Evolutionary conservation across 2,329 filamentous ascomycete genomes (phyloP).

Genomic region (Phaeosphaeria sp.): DNA sequence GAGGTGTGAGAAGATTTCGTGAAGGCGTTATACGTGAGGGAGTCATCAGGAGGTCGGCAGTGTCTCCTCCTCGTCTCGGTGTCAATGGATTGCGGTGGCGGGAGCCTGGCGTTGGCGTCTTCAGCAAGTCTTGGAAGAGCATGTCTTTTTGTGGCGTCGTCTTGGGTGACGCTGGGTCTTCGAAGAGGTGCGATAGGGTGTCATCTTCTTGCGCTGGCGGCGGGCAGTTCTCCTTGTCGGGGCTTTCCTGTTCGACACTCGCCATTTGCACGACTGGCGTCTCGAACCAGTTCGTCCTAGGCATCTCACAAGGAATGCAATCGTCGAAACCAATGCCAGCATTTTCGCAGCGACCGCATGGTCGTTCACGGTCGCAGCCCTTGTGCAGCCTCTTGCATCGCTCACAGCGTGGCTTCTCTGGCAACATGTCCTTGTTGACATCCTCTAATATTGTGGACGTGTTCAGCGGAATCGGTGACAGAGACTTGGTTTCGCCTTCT

Average conservation of each 20-base stretch:
- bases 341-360: conserved; percentile 28
- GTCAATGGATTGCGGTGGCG: conserved; percentile 45
- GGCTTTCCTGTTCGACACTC: conserved; percentile 24
- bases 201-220: conserved; percentile 50
- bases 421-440: conserved; percentile 16
- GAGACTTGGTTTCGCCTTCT: conserved; percentile 65
- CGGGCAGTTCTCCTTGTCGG: conserved; percentile 65
- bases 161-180: conserved; percentile 65
- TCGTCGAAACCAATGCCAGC: conserved; percentile 28
- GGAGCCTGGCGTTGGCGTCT: conserved; percentile 53
- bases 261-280: conserved; percentile 17
- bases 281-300: conserved; percentile 24
- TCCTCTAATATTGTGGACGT: conserved; percentile 9
- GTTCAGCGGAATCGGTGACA: conserved; percentile 56
- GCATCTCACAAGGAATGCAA: conserved; percentile 27
- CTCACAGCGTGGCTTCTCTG: conserved; percentile 30
- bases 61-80: conserved; percentile 34
- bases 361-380: conserved; percentile 34
- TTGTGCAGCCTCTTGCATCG: conserved; percentile 32
- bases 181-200: conserved; percentile 70
- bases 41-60: conserved; percentile 38
- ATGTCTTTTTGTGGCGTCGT: conserved; percentile 64
- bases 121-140: conserved; percentile 56
- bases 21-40: conserved; percentile 31
- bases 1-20: conserved; percentile 46